Evolutionary conservation across 2,329 filamentous ascomycete genomes (phyloP), one percentile per base, ranked within the genome.

Genomic region (Trichoderma sp.): DNA sequence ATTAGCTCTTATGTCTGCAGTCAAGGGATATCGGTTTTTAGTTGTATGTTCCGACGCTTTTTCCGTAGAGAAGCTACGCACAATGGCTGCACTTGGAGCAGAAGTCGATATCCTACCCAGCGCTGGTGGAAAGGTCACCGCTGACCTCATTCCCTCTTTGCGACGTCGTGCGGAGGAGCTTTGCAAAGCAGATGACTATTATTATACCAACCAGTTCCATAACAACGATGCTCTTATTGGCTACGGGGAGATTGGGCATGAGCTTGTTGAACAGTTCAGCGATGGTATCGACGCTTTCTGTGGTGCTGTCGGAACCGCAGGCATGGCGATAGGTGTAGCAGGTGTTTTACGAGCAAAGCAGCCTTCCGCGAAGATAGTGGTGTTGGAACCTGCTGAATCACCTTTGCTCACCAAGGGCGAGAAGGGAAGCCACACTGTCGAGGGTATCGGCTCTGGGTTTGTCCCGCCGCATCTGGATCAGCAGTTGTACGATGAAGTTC

Each of bases 21-120:
- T 45, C 2, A 60, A 64, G 4, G 60, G 60, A 13, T 64, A 64
- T 22, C 22, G 25, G 8, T 64, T 64, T 29, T 19, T 54, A 1
- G 60, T 50, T 42, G 60, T 34, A n/a, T 53, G 32, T 10, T 63
- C 66, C 9, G 45, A 63, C 15, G 57, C 58, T 17, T 64, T 68
- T 25, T 66, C 69, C 8, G 29, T 42, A 1, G 70, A 71, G 35
- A 71, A 71, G 52, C n/a, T 68, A 22, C 54, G 68, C 19, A 68
- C 70, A 6, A 70, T 71, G 58, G 59, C 69, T 7, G 59, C 69
- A 1, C 60, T 69, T 4, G 70, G 70, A 15, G 68, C 70, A 5
- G 50, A 61, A 9, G 53, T 70, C 8, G 68, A 70, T 27, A 63
- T 70, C 12, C 35, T 60, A 6, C 50, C 48, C 2, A 70, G 68